These are phyloP conservation scores for Chrysoporthe austroafricana DNA, from an alignment of 2,329 filamentous ascomycete genomes.

Conservation along the genomic window DNA sequence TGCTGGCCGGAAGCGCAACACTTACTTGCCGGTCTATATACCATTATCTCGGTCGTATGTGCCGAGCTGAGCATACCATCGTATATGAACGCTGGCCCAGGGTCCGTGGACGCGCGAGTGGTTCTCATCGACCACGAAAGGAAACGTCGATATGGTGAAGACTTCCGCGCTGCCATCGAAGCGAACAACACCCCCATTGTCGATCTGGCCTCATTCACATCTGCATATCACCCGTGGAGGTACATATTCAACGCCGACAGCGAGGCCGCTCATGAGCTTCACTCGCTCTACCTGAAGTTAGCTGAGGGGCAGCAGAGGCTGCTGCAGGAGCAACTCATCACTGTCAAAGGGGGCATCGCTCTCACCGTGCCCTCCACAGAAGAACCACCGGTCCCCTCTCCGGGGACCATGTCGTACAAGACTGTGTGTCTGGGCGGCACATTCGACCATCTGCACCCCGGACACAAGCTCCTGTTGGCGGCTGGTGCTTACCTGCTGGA, in stretches of 20 bases:
- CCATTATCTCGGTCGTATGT: slow-evolving; percentile 74
- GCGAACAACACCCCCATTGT: slow-evolving; percentile 52
- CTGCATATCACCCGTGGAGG: slow-evolving; percentile 63
- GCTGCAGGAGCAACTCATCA: slow-evolving; percentile 54
- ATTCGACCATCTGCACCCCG: slow-evolving; percentile 93
- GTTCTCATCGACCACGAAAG: slow-evolving; percentile 69
- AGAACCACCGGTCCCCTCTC: slow-evolving; percentile 29
- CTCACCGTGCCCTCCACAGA: slow-evolving; percentile 40
- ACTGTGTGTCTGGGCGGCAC: slow-evolving; percentile 86
- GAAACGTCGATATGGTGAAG: slow-evolving; percentile 37
- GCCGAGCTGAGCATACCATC: slow-evolving; percentile 63
- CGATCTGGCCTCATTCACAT: slow-evolving; percentile 56
- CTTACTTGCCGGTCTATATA: slow-evolving; percentile 78
- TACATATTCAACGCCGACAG: slow-evolving; percentile 68
- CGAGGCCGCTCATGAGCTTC: slow-evolving; percentile 64
- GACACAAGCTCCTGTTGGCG: slow-evolving; percentile 95
- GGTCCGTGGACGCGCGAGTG: slow-evolving; percentile 76
- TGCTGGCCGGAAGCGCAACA: slow-evolving; percentile 72
- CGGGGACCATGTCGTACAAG: slow-evolving; percentile 48
- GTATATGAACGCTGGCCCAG: slow-evolving; percentile 61
- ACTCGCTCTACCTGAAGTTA: slow-evolving; percentile 52
- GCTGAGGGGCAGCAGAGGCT: slow-evolving; percentile 52
- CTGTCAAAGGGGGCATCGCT: slow-evolving; percentile 57
- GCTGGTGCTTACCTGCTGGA: slow-evolving; percentile 76
- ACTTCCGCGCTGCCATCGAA: slow-evolving; percentile 43